phyloP scores from a whole-genome alignment of 108 stramenopile genomes.

The Fragilaria radians region DNA sequence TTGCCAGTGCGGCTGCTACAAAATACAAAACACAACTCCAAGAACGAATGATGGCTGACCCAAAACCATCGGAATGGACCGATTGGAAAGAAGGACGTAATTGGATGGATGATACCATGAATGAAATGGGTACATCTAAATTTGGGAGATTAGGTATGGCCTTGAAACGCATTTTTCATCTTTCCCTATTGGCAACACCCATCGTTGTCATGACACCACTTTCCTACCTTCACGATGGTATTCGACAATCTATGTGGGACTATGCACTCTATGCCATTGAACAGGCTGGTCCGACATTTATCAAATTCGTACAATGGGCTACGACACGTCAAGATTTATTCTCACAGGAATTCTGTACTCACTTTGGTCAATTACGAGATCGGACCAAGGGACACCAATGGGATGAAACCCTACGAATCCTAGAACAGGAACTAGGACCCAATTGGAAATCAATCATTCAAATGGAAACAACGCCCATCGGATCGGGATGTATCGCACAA shows the following conservation, averaged over 20 bases:
- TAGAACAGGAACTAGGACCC: slow-evolving; percentile 57
- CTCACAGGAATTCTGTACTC: slow-evolving; percentile 66
- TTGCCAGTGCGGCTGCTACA: slow-evolving; percentile 17
- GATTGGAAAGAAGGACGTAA: slow-evolving; percentile 31
- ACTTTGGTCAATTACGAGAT: slow-evolving; percentile 84
- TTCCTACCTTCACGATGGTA: slow-evolving; percentile 19
- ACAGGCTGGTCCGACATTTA: slow-evolving; percentile 83
- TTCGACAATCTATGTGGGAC: slow-evolving; percentile 45
- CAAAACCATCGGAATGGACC: slow-evolving; percentile 36
- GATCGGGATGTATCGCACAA: slow-evolving; percentile 87
- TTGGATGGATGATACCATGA: slow-evolving; percentile 49
- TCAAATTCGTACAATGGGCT: slow-evolving; percentile 91
- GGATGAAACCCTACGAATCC: slow-evolving; percentile 49
- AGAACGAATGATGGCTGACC: slow-evolving; percentile 18
- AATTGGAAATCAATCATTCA: slow-evolving; percentile 26
- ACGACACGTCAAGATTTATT: slow-evolving; percentile 86
- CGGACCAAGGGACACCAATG: slow-evolving; percentile 72
- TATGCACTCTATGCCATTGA: slow-evolving; percentile 87
- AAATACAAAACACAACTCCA: slow-evolving; percentile 19
- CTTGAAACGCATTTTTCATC: slow-evolving; percentile 20
- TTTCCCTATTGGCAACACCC: slow-evolving; percentile 36
- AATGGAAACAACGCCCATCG: slow-evolving; percentile 57
- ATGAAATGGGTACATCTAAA: slow-evolving; percentile 34
- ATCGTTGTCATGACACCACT: slow-evolving; percentile 34
- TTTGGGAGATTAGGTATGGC: slow-evolving; percentile 33